phyloP scores from a whole-genome alignment of 2,329 filamentous ascomycete species.

The Curvularia sp. region DNA sequence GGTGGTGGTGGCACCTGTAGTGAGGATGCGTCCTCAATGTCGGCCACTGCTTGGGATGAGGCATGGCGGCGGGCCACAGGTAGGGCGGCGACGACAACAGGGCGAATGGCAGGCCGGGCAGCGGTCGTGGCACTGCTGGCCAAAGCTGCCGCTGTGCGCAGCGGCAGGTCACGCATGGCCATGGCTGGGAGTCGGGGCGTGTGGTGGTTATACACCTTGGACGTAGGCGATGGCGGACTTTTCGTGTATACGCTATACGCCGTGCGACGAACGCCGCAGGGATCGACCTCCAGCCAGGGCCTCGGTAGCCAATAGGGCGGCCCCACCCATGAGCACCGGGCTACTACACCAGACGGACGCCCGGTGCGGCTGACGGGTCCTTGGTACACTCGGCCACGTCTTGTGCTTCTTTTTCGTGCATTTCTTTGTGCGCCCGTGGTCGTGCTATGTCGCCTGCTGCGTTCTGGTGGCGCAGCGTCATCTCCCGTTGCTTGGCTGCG shows the following conservation, averaged over 20 bases:
- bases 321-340: conserved; percentile 18
- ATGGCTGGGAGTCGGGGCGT: conserved; percentile 33
- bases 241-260: conserved; percentile 20
- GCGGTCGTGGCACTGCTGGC: conserved; percentile 35
- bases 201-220: conserved; percentile 12
- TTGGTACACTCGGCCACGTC: conserved; percentile 1
- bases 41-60: conserved; percentile 53
- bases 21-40: conserved; percentile 59
- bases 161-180: conserved; percentile 49
- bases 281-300: conserved; percentile 14
- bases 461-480: conserved; percentile 1
- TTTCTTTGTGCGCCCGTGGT: conserved; percentile 7
- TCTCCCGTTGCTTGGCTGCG: conserved; percentile 8
- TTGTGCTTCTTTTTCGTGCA: not conserved
- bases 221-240: conserved; percentile 17
- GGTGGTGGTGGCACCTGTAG: conserved; percentile 50
- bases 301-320: conserved; percentile 17
- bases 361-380: conserved; percentile 13
- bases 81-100: conserved; percentile 21
- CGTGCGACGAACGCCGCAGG: conserved; percentile 21
- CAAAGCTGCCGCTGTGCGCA: conserved; percentile 37
- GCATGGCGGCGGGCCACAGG: conserved; percentile 54
- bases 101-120: conserved; percentile 31
- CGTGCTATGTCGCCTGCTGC: conserved; percentile 7
- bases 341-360: conserved; percentile 13